Percentiles rank a stretch among this genome's conserved stretches.
Evolutionary conservation across 306 rosid genomes (phyloP).

Genomic region (Begonia masoniana): DNA sequence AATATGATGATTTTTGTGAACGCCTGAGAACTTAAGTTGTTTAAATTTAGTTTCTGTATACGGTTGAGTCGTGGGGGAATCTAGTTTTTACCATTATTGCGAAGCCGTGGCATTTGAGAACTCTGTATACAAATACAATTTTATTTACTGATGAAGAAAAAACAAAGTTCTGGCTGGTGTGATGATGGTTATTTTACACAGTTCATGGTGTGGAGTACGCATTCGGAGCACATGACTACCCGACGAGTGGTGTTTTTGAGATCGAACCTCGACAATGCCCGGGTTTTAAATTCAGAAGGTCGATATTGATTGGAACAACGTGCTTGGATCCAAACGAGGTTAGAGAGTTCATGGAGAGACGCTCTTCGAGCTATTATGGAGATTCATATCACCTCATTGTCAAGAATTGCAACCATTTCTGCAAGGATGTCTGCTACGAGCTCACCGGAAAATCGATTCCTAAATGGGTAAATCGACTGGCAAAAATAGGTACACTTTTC

Average conservation of each 20-base stretch:
- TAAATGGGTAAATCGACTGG: constrained; percentile 92
- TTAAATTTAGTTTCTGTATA: too few species aligned
- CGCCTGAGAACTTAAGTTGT: too few species aligned
- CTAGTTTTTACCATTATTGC: too few species aligned
- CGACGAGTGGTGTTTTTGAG: constrained; percentile 93
- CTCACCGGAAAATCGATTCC: constrained; percentile 91
- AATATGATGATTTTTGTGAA: too few species aligned
- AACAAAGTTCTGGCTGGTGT: too few species aligned
- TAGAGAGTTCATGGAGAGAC: constrained; percentile 87
- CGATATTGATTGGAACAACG: constrained; percentile 83
- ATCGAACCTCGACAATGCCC: constrained; percentile 97
- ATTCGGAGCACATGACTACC: constrained; percentile 93
- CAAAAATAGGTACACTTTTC: constrained; percentile 72
- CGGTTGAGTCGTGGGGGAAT: too few species aligned
- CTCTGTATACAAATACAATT: too few species aligned
- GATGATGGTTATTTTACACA: constrained; percentile 9
- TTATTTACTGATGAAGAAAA: too few species aligned
- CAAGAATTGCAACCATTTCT: constrained; percentile 97
- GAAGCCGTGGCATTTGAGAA: too few species aligned
- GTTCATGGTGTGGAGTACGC: constrained; percentile 96
- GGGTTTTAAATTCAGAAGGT: constrained; percentile 87
- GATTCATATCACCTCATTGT: constrained; percentile 87
- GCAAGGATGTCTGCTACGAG: constrained; percentile 81
- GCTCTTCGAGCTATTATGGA: constrained; percentile 64
- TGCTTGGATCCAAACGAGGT: constrained; percentile 57